Evolutionary conservation across 164 flowering plant genomes (phyloP).

Genomic region (Kalanchoe fedtschenkoi): DNA sequence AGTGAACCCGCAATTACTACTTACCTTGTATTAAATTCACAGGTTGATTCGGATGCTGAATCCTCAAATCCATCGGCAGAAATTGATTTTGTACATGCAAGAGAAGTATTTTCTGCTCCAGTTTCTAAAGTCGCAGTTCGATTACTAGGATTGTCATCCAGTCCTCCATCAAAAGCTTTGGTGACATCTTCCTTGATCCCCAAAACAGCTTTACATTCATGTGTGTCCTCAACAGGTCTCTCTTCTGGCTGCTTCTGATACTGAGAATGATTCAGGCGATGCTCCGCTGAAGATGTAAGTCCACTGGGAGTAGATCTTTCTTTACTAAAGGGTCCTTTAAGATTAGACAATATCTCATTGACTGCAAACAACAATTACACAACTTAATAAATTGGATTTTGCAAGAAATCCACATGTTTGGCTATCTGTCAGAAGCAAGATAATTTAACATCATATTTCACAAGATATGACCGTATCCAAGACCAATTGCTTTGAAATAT

Average conservation of each 20-base stretch:
- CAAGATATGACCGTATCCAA: not conserved
- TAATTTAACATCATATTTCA: not conserved
- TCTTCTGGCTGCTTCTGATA: constrained; percentile 15
- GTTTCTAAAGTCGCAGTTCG: constrained; percentile 9
- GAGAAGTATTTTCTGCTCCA: not conserved
- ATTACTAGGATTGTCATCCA: not conserved
- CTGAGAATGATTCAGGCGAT: constrained; percentile 12
- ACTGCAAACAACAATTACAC: constrained; percentile 33
- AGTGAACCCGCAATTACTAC: no score
- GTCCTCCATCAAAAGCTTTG: constrained; percentile 9
- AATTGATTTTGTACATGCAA: constrained; percentile 6
- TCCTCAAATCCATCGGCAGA: not conserved
- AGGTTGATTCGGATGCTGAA: not conserved
- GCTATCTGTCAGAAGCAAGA: not conserved
- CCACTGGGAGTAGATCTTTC: constrained; percentile 6
- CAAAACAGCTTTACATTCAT: constrained; percentile 1
- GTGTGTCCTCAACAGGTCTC: constrained; percentile 9
- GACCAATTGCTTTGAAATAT: not conserved
- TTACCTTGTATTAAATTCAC: not conserved
- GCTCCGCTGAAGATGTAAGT: constrained; percentile 12
- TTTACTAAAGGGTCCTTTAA: constrained; percentile 32
- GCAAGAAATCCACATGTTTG: not conserved
- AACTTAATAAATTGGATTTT: constrained; percentile 2
- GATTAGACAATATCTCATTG: constrained; percentile 43
- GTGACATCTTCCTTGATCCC: constrained; percentile 11